These are phyloP conservation scores for Thraustotheca clavata DNA, from an alignment of 352 stramenopile genomes.

Conservation along the genomic window DNA sequence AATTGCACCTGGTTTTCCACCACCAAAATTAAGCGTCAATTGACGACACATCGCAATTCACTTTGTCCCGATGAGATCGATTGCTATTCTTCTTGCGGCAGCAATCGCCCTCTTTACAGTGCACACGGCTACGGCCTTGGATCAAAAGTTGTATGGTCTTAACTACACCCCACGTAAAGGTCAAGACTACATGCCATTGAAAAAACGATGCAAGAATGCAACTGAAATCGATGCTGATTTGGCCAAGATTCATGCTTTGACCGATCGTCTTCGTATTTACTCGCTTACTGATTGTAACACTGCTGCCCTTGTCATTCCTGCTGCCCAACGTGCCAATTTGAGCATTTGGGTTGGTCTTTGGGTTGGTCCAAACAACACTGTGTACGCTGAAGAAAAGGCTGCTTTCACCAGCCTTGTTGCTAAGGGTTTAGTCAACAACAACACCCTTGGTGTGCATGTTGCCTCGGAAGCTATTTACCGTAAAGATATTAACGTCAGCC, in stretches of 20 bases:
- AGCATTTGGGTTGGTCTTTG: constrained; percentile 59
- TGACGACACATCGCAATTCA: not conserved
- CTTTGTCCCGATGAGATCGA: not conserved
- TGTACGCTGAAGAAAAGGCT: constrained; percentile 39
- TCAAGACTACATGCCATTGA: constrained; percentile 34
- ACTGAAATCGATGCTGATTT: constrained; percentile 48
- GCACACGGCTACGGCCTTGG: not conserved
- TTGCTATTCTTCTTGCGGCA: not conserved
- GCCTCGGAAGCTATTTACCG: constrained; percentile 67
- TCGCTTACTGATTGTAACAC: constrained; percentile 49
- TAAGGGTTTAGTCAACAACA: constrained; percentile 33
- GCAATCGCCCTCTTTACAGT: not conserved
- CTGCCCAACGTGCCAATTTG: constrained; percentile 37
- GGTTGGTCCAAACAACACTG: constrained; percentile 32
- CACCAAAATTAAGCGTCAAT: no score
- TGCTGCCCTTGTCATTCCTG: constrained; percentile 33
- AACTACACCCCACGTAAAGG: constrained; percentile 69
- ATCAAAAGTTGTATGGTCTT: constrained; percentile 40
- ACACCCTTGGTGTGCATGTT: constrained; percentile 45
- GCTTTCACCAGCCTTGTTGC: constrained; percentile 38
- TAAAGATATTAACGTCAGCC: constrained; percentile 35
- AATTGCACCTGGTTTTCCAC: no score
- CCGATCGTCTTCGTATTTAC: constrained; percentile 61
- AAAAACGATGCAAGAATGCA: constrained; percentile 37
- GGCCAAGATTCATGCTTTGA: constrained; percentile 32